phyloP scores from a whole-genome alignment of 2,329 filamentous ascomycete genomes.

The Fusarium odoratissimum region DNA sequence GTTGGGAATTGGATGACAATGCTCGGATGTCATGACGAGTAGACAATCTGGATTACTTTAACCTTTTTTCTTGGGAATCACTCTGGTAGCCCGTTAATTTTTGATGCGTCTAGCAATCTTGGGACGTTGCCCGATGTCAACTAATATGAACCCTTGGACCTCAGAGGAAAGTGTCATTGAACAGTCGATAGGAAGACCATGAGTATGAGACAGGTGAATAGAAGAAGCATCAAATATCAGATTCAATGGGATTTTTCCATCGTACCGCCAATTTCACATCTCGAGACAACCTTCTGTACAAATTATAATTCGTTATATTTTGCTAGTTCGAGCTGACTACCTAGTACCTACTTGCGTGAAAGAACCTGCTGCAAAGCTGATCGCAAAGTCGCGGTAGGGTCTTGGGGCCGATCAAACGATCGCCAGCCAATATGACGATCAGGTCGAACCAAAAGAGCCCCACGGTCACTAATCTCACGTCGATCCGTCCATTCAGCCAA shows the following conservation, averaged over 20 bases:
- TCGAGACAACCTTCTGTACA: background rate
- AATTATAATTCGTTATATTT: too few relatives aligned
- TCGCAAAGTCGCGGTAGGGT: slow-evolving; percentile 5
- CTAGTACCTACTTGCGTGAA: background rate
- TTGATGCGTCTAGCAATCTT: background rate
- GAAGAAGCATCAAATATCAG: background rate
- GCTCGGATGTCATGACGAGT: background rate
- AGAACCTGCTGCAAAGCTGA: slow-evolving; percentile 12
- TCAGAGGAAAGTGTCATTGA: background rate
- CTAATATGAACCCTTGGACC: background rate
- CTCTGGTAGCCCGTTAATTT: background rate
- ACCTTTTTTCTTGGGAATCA: background rate
- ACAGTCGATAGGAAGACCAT: background rate
- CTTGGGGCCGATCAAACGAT: slow-evolving; percentile 5
- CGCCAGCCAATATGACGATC: slow-evolving; percentile 70
- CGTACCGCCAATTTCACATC: background rate
- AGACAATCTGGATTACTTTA: background rate
- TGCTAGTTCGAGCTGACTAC: background rate
- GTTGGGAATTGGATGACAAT: background rate
- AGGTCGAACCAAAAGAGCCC: slow-evolving; percentile 68
- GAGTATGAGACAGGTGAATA: background rate
- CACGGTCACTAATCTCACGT: slow-evolving; percentile 67
- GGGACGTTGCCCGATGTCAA: background rate
- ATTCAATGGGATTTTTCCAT: background rate
- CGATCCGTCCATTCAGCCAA: slow-evolving; percentile 69